Base-by-base conservation (phyloP, 2,329 filamentous ascomycete species). In the Sclerotiophoma versabilis region DNA sequence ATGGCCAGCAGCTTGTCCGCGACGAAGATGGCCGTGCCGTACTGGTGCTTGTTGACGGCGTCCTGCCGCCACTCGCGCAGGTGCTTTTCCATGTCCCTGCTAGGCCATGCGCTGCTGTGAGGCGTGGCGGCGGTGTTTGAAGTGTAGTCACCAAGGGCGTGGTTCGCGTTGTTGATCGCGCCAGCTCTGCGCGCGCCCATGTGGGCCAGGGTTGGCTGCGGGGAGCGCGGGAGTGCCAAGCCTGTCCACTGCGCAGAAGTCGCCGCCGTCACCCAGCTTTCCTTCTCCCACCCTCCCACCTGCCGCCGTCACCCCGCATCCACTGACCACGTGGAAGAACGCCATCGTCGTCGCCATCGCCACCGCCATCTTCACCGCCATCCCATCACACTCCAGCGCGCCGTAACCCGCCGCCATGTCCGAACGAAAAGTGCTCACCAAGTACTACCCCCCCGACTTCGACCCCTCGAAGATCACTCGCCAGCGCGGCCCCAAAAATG, bases 1-100 rank as follows among this genome's bases (percentile, higher is more conserved):
- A 99, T 81, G 53, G 95, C 95, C 53, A 98, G 83, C 65, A 99
- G 83, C 80, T 99, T 99, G 83, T 99, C 95, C 60, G 92, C 95
- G 62, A 98, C 92, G 74, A 96, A 98, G 67, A 98, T 93, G 71
- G 95, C 95, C 27, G 93, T 91, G 63, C 98, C 93, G 76, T 97
- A 93, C 75, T 99, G 95, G 62, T 95, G 92, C 76, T 96, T 95
- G 78, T 96, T 93, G 70, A 96, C 82, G 72, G 93, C 93, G 80
- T 97, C 92, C 78, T 96, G 91, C 72, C 93, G 86, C 95, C 95
- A 99, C 71, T 91, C 89, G 73, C 93, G 89, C 71, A 99, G 84
- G 77, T 93, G 97, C 70, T 87, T 88, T 81, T 98, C 92, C 95
- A 99, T 98, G 59, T 22, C 51, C 10, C 17, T 17, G 25, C 39